Evolutionary conservation across 257 asterid genomes (phyloP).

Genomic region (Solanum habrochaites): DNA sequence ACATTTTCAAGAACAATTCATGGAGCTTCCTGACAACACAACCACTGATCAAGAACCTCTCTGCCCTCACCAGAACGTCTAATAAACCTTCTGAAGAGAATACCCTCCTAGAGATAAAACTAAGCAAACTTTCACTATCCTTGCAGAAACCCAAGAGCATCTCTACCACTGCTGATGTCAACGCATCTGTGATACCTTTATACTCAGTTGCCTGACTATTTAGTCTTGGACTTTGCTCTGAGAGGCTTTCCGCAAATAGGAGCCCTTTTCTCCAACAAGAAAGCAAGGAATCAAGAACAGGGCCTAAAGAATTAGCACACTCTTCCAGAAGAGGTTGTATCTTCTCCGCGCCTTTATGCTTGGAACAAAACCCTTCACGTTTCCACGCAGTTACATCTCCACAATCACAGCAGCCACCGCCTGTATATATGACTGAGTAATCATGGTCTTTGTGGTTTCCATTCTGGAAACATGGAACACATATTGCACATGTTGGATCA

Average conservation of each 20-base stretch:
- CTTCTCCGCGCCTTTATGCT: slow-evolving; percentile 86
- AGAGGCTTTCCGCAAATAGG: slow-evolving; percentile 12
- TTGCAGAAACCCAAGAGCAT: slow-evolving; percentile 77
- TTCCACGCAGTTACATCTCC: slow-evolving; percentile 99
- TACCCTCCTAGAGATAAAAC: slow-evolving; percentile 73
- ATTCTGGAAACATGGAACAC: slow-evolving; percentile 89
- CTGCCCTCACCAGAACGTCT: slow-evolving; percentile 68
- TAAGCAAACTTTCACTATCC: slow-evolving; percentile 79
- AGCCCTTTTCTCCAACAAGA: slow-evolving; percentile 60
- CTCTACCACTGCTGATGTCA: slow-evolving; percentile 66
- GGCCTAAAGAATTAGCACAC: slow-evolving; percentile 56
- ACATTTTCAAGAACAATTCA: slow-evolving; percentile 78
- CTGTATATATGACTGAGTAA: slow-evolving; percentile 74
- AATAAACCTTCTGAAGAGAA: slow-evolving; percentile 57
- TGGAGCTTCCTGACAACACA: slow-evolving; percentile 56
- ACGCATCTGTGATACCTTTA: slow-evolving; percentile 40
- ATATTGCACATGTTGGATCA: slow-evolving; percentile 95
- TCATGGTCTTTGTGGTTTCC: slow-evolving; percentile 95
- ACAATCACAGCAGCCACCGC: slow-evolving; percentile 99
- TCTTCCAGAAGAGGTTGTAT: slow-evolving; percentile 71
- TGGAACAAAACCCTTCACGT: slow-evolving; percentile 89
- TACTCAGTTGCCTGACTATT: slow-evolving; percentile 21
- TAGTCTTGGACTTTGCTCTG: slow-evolving; percentile 27
- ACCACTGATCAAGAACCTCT: slow-evolving; percentile 35
- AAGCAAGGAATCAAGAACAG: slow-evolving; percentile 63